Percentiles rank a stretch among this genome's conserved stretches.
Evolutionary conservation across 2,329 filamentous ascomycete genomes (phyloP).

Genomic region (Sordariomycetes sp.): DNA sequence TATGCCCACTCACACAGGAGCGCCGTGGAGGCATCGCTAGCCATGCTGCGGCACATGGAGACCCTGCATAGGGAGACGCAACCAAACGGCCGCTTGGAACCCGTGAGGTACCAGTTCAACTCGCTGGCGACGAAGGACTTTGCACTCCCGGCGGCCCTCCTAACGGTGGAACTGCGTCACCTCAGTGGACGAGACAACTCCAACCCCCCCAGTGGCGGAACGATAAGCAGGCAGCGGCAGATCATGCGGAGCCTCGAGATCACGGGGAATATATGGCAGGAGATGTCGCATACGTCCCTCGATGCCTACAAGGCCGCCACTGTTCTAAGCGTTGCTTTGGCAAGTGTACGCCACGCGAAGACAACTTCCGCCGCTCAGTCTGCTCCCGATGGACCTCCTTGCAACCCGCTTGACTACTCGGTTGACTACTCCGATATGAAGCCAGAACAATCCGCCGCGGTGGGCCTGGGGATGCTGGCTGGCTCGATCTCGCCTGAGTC

Average conservation of each 20-base stretch:
- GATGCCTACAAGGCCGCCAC: conserved; percentile 81
- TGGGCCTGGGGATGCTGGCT: conserved; percentile 2
- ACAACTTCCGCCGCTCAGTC: background rate
- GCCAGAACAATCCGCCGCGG: conserved; percentile 3
- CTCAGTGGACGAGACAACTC: conserved; percentile 8
- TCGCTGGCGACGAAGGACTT: conserved; percentile 77
- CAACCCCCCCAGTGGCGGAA: conserved; percentile 24
- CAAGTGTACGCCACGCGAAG: background rate
- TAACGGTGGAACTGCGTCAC: conserved; percentile 65
- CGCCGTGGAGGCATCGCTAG: conserved; percentile 77
- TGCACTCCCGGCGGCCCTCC: conserved; percentile 70
- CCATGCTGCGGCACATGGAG: conserved; percentile 64
- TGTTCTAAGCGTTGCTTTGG: conserved; percentile 55
- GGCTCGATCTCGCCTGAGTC: conserved; percentile 2
- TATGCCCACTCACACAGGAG: conserved; percentile 75
- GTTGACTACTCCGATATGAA: conserved; percentile 1
- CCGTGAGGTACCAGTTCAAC: conserved; percentile 66
- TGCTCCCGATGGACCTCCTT: background rate
- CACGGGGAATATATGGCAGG: conserved; percentile 68
- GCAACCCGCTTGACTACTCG: background rate
- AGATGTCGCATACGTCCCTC: conserved; percentile 63
- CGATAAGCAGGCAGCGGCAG: conserved; percentile 47
- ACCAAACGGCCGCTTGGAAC: conserved; percentile 55
- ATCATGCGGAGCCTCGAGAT: conserved; percentile 66
- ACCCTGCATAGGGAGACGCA: conserved; percentile 65